Evolutionary conservation across 1,139 yeast genomes (phyloP).

Genomic region (Yamadazyma epiphylla): DNA sequence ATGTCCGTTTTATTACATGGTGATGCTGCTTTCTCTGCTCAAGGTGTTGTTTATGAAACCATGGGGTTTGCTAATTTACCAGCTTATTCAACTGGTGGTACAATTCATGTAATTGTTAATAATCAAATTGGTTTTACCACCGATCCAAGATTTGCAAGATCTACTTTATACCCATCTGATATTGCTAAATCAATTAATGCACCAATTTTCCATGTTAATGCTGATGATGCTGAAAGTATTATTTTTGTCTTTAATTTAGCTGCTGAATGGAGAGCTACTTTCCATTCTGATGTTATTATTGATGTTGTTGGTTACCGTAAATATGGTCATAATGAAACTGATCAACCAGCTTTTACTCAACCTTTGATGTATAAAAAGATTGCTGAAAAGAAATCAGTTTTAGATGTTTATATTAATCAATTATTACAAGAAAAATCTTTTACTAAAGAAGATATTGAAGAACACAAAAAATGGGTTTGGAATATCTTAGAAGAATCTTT

Average conservation of each 20-base stretch:
- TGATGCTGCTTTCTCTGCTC: conserved; percentile 98
- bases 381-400: conserved; percentile 82
- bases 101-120: conserved; percentile 90
- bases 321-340: conserved; percentile 99
- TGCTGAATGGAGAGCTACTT: conserved; percentile 97
- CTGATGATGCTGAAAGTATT: conserved; percentile 94
- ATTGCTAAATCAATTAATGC: conserved; percentile 95
- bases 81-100: conserved; percentile 98
- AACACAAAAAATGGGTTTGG: conserved; percentile 99
- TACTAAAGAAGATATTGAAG: conserved; percentile 85
- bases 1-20: conserved; percentile 93
- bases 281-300: conserved; percentile 92
- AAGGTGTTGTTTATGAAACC: conserved; percentile 98
- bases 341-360: conserved; percentile 98
- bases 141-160: conserved; percentile 95
- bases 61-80: conserved; percentile 93
- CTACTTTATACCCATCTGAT: conserved; percentile 97
- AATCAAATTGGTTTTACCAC: conserved; percentile 99
- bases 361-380: conserved; percentile 94
- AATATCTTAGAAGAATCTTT: conserved; percentile 86
- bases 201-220: conserved; percentile 98
- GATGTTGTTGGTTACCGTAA: conserved; percentile 98
- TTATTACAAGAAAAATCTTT: conserved; percentile 84
- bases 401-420: conserved; percentile 79
- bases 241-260: conserved; percentile 92